Percentiles rank a stretch among this genome's conserved stretches.
phyloP scores from a whole-genome alignment of 1,284 basidiomycete species.

The Fomes fomentarius region DNA sequence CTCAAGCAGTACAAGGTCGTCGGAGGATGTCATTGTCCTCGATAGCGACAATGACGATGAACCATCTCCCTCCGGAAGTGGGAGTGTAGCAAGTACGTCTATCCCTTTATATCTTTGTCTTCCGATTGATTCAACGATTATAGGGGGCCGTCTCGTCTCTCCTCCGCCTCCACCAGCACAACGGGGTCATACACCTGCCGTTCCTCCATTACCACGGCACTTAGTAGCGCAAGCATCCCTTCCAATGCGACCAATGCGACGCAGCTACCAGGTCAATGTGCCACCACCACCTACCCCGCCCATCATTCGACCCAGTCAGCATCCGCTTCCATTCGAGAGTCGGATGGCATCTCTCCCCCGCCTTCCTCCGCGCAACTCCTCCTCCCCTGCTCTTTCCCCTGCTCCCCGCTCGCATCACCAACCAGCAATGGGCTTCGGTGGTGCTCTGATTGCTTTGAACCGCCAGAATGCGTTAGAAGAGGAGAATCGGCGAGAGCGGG shows the following conservation, averaged over 20 bases:
- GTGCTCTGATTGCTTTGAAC: slow-evolving; percentile 58
- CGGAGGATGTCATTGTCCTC: slow-evolving; percentile 33
- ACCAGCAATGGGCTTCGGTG: slow-evolving; percentile 66
- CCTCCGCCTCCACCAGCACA: slow-evolving; percentile 45
- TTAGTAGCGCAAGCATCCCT: slow-evolving; percentile 23
- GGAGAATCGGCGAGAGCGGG: slow-evolving; percentile 17
- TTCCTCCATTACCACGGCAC: slow-evolving; percentile 46
- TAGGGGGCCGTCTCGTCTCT: slow-evolving; percentile 38
- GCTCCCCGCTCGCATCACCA: slow-evolving; percentile 56
- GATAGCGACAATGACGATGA: slow-evolving; percentile 49
- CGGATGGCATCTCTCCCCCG: slow-evolving; percentile 26
- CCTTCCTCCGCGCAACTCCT: slow-evolving; percentile 25
- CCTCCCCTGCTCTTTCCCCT: slow-evolving; percentile 28
- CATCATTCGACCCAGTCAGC: slow-evolving; percentile 42
- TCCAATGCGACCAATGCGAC: slow-evolving; percentile 27
- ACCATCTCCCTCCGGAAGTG: slow-evolving; percentile 23
- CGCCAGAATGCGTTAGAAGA: slow-evolving; percentile 31
- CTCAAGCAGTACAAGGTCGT: slow-evolving; percentile 8
- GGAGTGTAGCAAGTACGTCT: no score
- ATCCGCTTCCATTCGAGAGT: slow-evolving; percentile 50
- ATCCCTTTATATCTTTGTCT: no score
- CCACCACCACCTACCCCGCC: slow-evolving; percentile 16
- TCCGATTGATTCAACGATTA: slow-evolving; percentile 4
- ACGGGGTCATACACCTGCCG: slow-evolving; percentile 26
- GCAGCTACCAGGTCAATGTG: neutral